These are phyloP conservation scores for Diaporthe citrichinensis DNA, from an alignment of 2,329 filamentous ascomycete genomes.

Conservation along the genomic window DNA sequence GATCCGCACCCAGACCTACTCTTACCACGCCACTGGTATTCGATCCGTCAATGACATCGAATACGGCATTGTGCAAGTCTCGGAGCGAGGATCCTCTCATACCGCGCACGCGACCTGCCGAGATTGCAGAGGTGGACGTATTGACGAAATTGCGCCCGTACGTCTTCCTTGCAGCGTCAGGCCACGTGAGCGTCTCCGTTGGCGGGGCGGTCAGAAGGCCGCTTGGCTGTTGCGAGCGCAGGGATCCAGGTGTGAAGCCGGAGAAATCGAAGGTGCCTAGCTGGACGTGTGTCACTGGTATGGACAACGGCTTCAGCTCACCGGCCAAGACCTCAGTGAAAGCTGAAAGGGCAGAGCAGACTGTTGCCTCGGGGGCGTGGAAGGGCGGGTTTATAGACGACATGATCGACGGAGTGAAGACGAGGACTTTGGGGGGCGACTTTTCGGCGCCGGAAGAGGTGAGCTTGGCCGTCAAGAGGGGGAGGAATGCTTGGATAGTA, in stretches of 20 bases:
- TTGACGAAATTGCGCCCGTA: conserved; percentile 74
- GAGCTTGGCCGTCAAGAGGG: conserved; percentile 76
- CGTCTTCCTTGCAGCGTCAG: conserved; percentile 70
- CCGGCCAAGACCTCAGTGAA: conserved; percentile 85
- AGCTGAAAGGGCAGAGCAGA: conserved; percentile 88
- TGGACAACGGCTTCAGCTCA: conserved; percentile 81
- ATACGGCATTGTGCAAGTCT: conserved; percentile 87
- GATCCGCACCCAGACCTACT: conserved; percentile 85
- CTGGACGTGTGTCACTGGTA: conserved; percentile 89
- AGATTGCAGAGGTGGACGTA: conserved; percentile 68
- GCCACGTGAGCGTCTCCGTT: conserved; percentile 74
- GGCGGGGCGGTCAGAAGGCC: conserved; percentile 60
- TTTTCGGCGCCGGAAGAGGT: conserved; percentile 63
- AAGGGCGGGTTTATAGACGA: conserved; percentile 84
- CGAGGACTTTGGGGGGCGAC: conserved; percentile 76
- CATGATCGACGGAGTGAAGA: conserved; percentile 85
- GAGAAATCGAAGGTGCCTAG: conserved; percentile 92
- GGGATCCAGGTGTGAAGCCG: conserved; percentile 68
- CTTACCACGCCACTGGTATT: conserved; percentile 75
- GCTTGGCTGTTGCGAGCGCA: conserved; percentile 45
- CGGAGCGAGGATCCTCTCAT: conserved; percentile 79
- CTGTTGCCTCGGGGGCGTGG: conserved; percentile 87
- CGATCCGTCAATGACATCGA: conserved; percentile 85
- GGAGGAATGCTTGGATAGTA: conserved; percentile 90
- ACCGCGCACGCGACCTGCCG: conserved; percentile 70